Evolutionary conservation across 1,284 basidiomycete genomes (phyloP).

Genomic region (Irpex lacteus): DNA sequence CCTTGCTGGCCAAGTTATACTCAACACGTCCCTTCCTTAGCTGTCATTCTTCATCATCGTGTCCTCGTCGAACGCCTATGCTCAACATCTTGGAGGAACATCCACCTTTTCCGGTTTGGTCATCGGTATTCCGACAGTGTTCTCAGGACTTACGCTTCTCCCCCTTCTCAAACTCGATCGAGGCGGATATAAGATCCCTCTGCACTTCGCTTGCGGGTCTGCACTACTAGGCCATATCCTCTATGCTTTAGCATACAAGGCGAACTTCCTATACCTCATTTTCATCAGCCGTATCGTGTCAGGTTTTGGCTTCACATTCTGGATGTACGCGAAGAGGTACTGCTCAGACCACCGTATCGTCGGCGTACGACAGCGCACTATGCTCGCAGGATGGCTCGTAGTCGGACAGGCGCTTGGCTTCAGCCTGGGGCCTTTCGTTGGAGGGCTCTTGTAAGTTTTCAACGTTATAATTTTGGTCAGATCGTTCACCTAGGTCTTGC

Average conservation of each 20-base stretch:
- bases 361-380: constrained; percentile 60
- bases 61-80: constrained; percentile 62
- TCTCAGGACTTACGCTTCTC: constrained; percentile 58
- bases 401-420: constrained; percentile 64
- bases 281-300: constrained; percentile 45
- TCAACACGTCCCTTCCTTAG: constrained; percentile 30
- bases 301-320: constrained; percentile 47
- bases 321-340: constrained; percentile 56
- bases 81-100: constrained; percentile 58
- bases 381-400: constrained; percentile 61
- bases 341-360: constrained; percentile 67
- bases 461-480: background rate
- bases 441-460: constrained; percentile 45
- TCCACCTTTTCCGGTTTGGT: constrained; percentile 67
- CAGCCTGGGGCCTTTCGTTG: constrained; percentile 63
- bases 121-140: constrained; percentile 63
- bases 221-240: constrained; percentile 42
- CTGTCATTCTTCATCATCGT: constrained; percentile 68
- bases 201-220: constrained; percentile 41
- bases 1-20: background rate
- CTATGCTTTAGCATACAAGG: constrained; percentile 45
- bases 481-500: background rate
- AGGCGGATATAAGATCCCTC: constrained; percentile 49
- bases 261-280: constrained; percentile 47
- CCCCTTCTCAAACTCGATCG: constrained; percentile 54